A percentile compares a stretch with the other conserved stretches of the same genome.
phyloP scores from a whole-genome alignment of 2,329 filamentous ascomycete genomes.

The Akanthomyces lecanii region DNA sequence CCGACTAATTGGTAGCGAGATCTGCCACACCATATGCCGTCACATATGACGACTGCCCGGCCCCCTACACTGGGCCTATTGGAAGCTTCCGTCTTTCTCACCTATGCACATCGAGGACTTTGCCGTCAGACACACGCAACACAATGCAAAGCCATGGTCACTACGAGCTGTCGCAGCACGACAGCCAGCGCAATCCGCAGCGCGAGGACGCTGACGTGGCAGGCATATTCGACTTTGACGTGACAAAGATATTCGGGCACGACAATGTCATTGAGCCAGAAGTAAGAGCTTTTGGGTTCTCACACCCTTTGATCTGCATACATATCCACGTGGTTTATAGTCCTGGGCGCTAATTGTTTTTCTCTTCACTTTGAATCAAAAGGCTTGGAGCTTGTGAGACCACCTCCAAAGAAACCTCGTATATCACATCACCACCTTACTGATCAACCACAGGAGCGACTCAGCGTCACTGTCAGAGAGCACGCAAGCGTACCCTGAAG shows the following conservation, averaged over 20 bases:
- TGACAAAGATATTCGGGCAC: not conserved
- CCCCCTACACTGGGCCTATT: not conserved
- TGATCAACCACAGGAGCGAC: not conserved
- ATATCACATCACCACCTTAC: not conserved
- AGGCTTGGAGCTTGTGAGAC: not conserved
- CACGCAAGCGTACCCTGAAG: conserved; percentile 36
- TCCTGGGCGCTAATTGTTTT: not conserved
- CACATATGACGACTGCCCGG: not conserved
- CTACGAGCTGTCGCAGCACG: not conserved
- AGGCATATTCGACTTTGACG: not conserved
- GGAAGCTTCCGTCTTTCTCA: not conserved
- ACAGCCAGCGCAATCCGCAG: not conserved
- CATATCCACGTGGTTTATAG: not conserved
- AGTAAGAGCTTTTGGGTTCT: not conserved
- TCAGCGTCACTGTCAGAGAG: conserved; percentile 36
- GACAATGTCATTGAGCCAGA: not conserved
- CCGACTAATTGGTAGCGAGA: not conserved
- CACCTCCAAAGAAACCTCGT: not conserved
- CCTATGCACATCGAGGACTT: not conserved
- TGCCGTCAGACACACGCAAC: not conserved
- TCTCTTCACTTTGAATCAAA: not conserved
- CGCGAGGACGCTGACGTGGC: not conserved
- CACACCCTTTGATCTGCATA: not conserved
- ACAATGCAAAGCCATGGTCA: not conserved
- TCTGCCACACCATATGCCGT: not conserved